These are phyloP conservation scores for Pyricularia sp. DNA, from an alignment of 2,329 filamentous ascomycete genomes.

Conservation along the genomic window DNA sequence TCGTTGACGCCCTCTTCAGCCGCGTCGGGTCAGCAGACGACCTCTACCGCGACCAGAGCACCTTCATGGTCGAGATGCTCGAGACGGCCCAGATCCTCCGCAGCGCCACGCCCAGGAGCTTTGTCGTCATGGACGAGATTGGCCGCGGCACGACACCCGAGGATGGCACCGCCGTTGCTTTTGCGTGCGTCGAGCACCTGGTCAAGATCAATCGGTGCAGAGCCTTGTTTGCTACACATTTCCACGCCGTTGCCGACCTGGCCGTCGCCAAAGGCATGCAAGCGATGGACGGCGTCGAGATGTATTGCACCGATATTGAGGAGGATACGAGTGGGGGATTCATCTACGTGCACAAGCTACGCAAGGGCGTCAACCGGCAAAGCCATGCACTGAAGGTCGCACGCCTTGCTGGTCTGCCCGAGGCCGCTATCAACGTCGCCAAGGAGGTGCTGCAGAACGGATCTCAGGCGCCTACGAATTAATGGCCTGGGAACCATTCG, in stretches of 20 bases:
- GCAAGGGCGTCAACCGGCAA: conserved; percentile 70
- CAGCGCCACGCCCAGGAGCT: conserved; percentile 71
- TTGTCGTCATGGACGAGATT: conserved; percentile 98
- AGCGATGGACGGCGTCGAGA: conserved; percentile 40
- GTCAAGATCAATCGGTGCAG: conserved; percentile 69
- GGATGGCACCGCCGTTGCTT: conserved; percentile 84
- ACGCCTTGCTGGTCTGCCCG: conserved; percentile 70
- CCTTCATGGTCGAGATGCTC: conserved; percentile 99
- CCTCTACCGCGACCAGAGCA: conserved; percentile 88
- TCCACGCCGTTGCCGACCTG: conserved; percentile 76
- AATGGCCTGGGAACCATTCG: conserved; percentile 7
- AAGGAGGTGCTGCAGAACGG: conserved; percentile 37
- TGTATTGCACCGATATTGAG: conserved; percentile 83
- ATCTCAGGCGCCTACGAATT: background rate
- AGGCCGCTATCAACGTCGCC: conserved; percentile 61
- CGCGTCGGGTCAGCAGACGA: conserved; percentile 92
- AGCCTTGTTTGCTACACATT: conserved; percentile 90
- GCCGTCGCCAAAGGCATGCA: conserved; percentile 43
- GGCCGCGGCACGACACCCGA: conserved; percentile 89
- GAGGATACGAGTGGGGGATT: conserved; percentile 66
- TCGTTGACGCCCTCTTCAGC: conserved; percentile 95
- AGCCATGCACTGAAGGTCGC: conserved; percentile 97
- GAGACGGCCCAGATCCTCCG: conserved; percentile 88
- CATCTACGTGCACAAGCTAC: conserved; percentile 76
- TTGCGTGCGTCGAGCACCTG: conserved; percentile 78